These are phyloP conservation scores for Canavalia gladiata DNA, from an alignment of 306 rosid genomes.

Conservation along the genomic window DNA sequence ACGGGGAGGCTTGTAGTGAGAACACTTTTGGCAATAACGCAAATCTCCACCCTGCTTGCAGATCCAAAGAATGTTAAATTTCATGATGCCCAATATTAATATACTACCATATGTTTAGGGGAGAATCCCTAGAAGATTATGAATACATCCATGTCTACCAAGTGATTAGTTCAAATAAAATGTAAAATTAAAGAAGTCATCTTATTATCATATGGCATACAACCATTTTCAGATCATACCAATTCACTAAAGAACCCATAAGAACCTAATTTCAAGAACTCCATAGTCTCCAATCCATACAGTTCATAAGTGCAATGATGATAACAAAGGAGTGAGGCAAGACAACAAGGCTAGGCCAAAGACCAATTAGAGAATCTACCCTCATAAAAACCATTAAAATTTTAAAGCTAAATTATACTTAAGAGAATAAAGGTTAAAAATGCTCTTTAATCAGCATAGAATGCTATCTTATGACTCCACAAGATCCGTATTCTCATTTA, in stretches of 20 bases:
- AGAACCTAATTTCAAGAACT: conserved; percentile 26
- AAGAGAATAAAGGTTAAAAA: conserved; percentile 33
- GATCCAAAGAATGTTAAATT: conserved; percentile 36
- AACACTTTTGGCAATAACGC: conserved; percentile 96
- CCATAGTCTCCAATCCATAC: conserved; percentile 3
- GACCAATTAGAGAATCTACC: background rate
- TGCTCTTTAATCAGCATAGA: conserved; percentile 2
- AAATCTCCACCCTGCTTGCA: conserved; percentile 89
- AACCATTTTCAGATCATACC: background rate
- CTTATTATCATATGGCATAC: background rate
- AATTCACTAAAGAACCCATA: conserved; percentile 14
- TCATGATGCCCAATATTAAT: conserved; percentile 21
- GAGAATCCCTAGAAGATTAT: conserved; percentile 23
- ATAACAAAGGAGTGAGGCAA: background rate
- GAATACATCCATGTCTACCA: conserved; percentile 31
- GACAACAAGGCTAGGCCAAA: background rate
- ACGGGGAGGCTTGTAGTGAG: conserved; percentile 96
- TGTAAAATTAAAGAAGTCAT: conserved; percentile 22
- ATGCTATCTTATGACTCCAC: conserved; percentile 2
- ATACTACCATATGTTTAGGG: conserved; percentile 35
- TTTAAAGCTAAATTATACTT: background rate
- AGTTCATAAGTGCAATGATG: conserved; percentile 21
- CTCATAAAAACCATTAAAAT: conserved; percentile 1
- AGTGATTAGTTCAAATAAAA: conserved; percentile 25
- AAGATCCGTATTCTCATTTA: background rate